These are phyloP conservation scores for Aurinia saxatilis DNA, from an alignment of 345 rosid species.

Conservation along the genomic window DNA sequence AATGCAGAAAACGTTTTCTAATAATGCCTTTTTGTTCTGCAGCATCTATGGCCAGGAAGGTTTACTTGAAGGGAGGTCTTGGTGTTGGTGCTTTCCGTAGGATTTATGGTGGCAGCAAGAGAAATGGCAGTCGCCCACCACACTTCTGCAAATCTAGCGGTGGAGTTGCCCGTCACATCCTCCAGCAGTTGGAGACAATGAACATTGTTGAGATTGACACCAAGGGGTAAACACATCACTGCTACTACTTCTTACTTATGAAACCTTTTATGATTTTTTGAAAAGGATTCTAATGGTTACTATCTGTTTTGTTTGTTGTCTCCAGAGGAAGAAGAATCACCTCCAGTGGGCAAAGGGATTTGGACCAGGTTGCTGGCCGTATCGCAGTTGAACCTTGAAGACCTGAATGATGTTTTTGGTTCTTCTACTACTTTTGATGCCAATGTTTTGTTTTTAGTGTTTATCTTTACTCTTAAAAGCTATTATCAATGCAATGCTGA, in stretches of 20 bases:
- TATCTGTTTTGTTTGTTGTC: background rate
- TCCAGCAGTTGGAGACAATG: slow-evolving; percentile 67
- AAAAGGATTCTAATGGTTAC: background rate
- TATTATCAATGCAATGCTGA: background rate
- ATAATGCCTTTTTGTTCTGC: background rate
- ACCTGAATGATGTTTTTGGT: slow-evolving; percentile 1
- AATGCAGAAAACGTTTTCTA: background rate
- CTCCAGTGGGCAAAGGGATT: slow-evolving; percentile 79
- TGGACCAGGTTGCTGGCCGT: slow-evolving; percentile 89
- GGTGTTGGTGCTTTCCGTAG: slow-evolving; percentile 86
- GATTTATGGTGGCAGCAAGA: slow-evolving; percentile 83
- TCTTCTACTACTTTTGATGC: slow-evolving; percentile 15
- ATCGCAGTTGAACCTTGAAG: slow-evolving; percentile 43
- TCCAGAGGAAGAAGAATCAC: slow-evolving; percentile 81
- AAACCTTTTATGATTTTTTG: too few species aligned
- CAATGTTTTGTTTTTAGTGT: slow-evolving; percentile 11
- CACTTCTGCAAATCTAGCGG: slow-evolving; percentile 93
- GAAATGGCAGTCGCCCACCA: slow-evolving; percentile 78
- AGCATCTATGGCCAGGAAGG: slow-evolving; percentile 95
- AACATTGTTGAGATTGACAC: slow-evolving; percentile 57
- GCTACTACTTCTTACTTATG: too few species aligned
- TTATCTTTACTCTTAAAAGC: background rate
- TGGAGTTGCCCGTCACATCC: slow-evolving; percentile 74
- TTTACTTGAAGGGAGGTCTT: slow-evolving; percentile 79
- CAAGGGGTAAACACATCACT: slow-evolving; percentile 63